A percentile compares a stretch with the other conserved stretches of the same genome.
These are phyloP conservation scores for Purpureocillium takamizusanense DNA, from an alignment of 2,329 filamentous ascomycete species.

Conservation along the genomic window DNA sequence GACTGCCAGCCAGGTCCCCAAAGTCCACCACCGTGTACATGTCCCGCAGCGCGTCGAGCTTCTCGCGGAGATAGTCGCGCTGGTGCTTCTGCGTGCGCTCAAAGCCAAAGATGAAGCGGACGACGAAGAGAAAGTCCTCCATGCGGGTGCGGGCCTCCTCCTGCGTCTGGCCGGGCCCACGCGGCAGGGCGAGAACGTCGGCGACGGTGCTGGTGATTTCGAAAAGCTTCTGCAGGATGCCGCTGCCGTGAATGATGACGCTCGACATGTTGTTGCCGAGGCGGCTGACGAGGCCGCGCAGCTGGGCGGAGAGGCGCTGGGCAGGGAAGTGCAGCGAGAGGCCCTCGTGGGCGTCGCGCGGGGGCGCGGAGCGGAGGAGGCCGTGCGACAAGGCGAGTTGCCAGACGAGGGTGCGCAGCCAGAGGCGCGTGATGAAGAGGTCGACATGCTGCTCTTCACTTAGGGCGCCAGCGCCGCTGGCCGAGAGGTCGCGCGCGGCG, in stretches of 20 bases:
- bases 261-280: conserved; percentile 24
- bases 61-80: conserved; percentile 28
- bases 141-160: conserved; percentile 37
- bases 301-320: conserved; percentile 26
- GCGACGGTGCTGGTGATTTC: conserved; percentile 52
- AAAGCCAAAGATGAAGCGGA: conserved; percentile 39
- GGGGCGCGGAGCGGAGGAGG: conserved; percentile 23
- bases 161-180: conserved; percentile 24
- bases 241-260: conserved; percentile 45
- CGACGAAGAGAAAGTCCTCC: conserved; percentile 44
- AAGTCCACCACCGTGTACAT: conserved; percentile 21
- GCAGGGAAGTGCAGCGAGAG: conserved; percentile 30
- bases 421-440: conserved; percentile 29
- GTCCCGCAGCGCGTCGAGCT: conserved; percentile 24
- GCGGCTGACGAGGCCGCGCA: conserved; percentile 25
- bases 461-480: conserved; percentile 16
- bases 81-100: conserved; percentile 36
- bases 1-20: conserved; percentile 15
- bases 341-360: conserved; percentile 23
- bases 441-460: conserved; percentile 31
- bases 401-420: conserved; percentile 32
- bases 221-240: conserved; percentile 49
- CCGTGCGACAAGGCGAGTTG: conserved; percentile 30
- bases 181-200: conserved; percentile 45
- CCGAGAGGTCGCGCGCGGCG: conserved; percentile 15